Base-by-base conservation (phyloP, 495 filamentous ascomycete genomes). In the Neurospora tetraspora region DNA sequence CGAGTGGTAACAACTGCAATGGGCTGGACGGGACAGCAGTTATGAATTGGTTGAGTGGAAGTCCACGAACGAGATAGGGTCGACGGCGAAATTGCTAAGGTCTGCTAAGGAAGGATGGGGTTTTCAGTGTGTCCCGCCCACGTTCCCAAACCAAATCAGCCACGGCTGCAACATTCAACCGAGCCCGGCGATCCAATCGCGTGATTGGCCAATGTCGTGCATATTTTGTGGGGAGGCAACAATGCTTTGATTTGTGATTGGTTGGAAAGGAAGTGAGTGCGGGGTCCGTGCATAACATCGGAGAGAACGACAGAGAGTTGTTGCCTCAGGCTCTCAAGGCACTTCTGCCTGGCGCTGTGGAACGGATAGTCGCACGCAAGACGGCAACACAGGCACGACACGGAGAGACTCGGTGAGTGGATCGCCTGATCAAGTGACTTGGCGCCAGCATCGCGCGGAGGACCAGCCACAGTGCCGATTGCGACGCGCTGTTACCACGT, bases 11-110 rank as follows among this genome's bases (percentile, higher is more conserved):
- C 53, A 65, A 36, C 14, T 10, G 27, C 10, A 37, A 47, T 31
- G 27, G 34, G 42, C 70, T 71, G 42, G 42, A 16, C 39, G 70
- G 53, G 23, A 47, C 53, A 36, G 70, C 70, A 47, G 53, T 59
- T 34, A 47, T 71, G 70, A 71, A 65, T 34, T 34, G 53, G 34
- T 42, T 9, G 53, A 0, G 40, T 34, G 4, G 39, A 27, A 73
- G 74, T 78, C 76, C 71, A 74, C 74, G 71, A 71, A 69, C 12
- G 59, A 53, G 16, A 68, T 65, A 75, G 59, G 31, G 69, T 53
- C 18, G 11, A 38, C 34, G 72, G 34, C 43, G 73, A 79, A 80
- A 79, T 80, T 80, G 79, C 78, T 80, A 80, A 79, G 74, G 73
- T 69, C 61, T 80, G 79, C 76, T 80, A 80, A 78, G 74, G 73